Conservation (phyloP, 2,329 filamentous ascomycete species). For the Aspergillus brasiliensis region DNA sequence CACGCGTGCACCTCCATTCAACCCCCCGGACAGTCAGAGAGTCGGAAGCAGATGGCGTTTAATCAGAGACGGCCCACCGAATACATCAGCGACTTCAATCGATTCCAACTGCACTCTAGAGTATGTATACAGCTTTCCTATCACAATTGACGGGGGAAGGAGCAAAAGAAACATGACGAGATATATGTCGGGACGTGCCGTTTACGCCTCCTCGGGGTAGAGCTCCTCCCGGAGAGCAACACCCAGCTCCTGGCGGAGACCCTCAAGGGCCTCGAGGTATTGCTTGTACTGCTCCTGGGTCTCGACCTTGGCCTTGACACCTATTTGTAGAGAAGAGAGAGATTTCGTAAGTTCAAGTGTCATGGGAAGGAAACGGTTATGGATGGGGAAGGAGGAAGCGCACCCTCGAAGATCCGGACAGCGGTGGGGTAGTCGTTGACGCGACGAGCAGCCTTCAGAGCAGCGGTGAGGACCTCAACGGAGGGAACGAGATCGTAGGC, state of each 20-base stretch:
- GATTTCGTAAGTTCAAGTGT: constrained; percentile 7
- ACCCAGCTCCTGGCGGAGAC: constrained; percentile 89
- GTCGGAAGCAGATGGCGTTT: constrained; percentile 3
- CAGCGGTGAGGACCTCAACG: constrained; percentile 84
- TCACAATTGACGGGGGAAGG: constrained; percentile 32
- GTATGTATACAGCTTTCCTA: constrained; percentile 44
- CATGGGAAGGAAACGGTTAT: neutral
- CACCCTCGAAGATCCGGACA: constrained; percentile 98
- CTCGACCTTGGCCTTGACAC: constrained; percentile 99
- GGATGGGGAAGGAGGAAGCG: constrained; percentile 29
- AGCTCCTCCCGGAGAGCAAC: constrained; percentile 89
- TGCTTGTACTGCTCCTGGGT: constrained; percentile 98
- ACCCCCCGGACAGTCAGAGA: constrained; percentile 13
- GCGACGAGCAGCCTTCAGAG: constrained; percentile 87
- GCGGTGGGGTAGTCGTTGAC: constrained; percentile 99
- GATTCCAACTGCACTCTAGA: constrained; percentile 36
- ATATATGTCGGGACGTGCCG: constrained; percentile 16
- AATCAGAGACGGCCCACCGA: constrained; percentile 25
- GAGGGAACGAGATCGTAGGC: constrained; percentile 99
- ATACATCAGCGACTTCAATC: constrained; percentile 22
- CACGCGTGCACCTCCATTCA: constrained; percentile 25
- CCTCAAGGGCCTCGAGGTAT: constrained; percentile 87
- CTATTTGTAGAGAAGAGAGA: constrained; percentile 51
- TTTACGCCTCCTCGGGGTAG: constrained; percentile 65
- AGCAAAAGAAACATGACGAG: constrained; percentile 24